Conservation (phyloP, 129 eudicot species). For the Apium graveolens region DNA sequence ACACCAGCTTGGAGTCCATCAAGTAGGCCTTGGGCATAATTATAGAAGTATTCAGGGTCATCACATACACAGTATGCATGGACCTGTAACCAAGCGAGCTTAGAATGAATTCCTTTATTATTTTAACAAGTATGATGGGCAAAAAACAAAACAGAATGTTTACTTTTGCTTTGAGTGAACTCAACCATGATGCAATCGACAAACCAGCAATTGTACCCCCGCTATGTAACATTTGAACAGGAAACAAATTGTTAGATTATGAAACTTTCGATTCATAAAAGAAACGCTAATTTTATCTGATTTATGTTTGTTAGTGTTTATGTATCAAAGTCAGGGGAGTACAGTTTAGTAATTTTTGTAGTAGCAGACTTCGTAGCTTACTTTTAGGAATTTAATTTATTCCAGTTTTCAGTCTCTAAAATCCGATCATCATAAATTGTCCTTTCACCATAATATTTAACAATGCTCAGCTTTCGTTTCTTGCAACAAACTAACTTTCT, state of each 20-base stretch:
- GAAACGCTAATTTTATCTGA: neutral
- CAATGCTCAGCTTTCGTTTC: no score
- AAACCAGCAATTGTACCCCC: slow-evolving; percentile 97
- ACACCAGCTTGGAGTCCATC: slow-evolving; percentile 82
- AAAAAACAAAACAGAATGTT: slow-evolving; percentile 2
- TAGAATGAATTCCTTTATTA: neutral
- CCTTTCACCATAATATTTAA: neutral
- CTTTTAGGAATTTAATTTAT: neutral
- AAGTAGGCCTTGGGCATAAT: slow-evolving; percentile 69
- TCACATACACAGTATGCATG: slow-evolving; percentile 83
- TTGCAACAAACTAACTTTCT: no score
- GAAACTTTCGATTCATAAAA: neutral
- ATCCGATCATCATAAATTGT: neutral
- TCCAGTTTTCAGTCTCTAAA: neutral
- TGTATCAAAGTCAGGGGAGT: neutral
- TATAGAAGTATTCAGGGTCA: slow-evolving; percentile 82
- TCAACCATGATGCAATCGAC: slow-evolving; percentile 71
- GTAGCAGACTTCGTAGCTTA: neutral
- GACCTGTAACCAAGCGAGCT: slow-evolving; percentile 36
- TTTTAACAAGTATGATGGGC: neutral
- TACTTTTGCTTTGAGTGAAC: slow-evolving; percentile 80
- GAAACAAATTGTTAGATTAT: neutral
- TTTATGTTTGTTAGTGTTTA: neutral
- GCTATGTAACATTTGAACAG: slow-evolving; percentile 27
- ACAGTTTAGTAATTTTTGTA: neutral